Conservation (phyloP, 345 rosid genomes). For the Pelargonium nanum region DNA sequence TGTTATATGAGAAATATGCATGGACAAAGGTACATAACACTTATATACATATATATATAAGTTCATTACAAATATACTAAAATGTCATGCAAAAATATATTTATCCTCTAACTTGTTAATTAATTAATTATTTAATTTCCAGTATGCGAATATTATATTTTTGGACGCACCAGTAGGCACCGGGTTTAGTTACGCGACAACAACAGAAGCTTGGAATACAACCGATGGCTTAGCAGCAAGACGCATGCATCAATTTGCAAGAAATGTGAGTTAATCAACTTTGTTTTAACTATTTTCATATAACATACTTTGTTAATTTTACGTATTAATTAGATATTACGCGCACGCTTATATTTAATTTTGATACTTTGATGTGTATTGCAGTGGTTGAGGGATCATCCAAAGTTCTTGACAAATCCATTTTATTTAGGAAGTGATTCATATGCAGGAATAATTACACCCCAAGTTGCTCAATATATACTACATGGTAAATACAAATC, state of each 20-base stretch:
- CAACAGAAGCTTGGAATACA: constrained; percentile 6
- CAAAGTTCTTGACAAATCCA: constrained; percentile 6
- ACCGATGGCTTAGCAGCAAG: constrained; percentile 10
- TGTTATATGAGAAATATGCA: constrained; percentile 14
- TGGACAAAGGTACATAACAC: constrained; percentile 33
- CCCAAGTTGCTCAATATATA: constrained; percentile 4
- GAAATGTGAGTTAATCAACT: constrained; percentile 20
- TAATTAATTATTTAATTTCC: neutral
- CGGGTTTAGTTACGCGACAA: constrained; percentile 24
- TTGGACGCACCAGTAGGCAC: constrained; percentile 27
- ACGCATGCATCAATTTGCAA: constrained; percentile 12
- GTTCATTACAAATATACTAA: no score
- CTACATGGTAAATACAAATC: constrained; percentile 1
- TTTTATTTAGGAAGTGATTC: constrained; percentile 9
- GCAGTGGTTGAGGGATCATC: constrained; percentile 13
- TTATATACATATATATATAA: no score
- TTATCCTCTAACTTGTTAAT: no score
- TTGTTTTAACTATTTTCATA: no score
- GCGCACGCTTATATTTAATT: no score
- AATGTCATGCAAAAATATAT: no score
- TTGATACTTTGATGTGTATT: neutral
- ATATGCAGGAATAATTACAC: constrained; percentile 3
- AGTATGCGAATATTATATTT: constrained; percentile 24
- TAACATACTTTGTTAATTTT: no score
- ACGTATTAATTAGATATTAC: no score